A percentile compares a stretch with the other conserved stretches of the same genome.
phyloP scores from a whole-genome alignment of 2,329 filamentous ascomycete genomes.

The Myotisia sp. region DNA sequence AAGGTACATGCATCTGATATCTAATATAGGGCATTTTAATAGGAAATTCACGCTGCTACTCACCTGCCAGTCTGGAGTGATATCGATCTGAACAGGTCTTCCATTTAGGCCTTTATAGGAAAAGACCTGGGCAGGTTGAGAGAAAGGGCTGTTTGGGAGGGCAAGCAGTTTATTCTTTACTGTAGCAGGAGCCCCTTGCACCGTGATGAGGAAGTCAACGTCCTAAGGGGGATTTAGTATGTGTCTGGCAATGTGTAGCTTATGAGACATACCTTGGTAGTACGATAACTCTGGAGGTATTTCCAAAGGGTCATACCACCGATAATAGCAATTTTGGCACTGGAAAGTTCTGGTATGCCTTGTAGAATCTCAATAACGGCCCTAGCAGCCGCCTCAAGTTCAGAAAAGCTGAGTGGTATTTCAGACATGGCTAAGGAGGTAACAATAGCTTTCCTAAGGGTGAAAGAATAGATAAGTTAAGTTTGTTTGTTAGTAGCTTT shows the following conservation, averaged over 20 bases:
- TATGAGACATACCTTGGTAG: constrained; percentile 2
- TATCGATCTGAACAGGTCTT: constrained; percentile 6
- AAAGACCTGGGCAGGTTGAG: constrained; percentile 4
- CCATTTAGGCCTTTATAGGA: constrained; percentile 3
- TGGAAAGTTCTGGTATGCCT: not conserved
- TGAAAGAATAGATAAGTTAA: too few species aligned
- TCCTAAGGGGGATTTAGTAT: constrained; percentile 2
- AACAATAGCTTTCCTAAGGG: not conserved
- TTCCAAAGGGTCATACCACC: constrained; percentile 5
- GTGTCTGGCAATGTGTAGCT: not conserved
- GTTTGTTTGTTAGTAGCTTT: too few species aligned
- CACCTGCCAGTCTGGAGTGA: constrained; percentile 9
- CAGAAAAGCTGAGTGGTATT: not conserved
- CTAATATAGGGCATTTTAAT: not conserved
- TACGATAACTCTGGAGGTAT: constrained; percentile 2
- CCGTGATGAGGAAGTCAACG: constrained; percentile 8
- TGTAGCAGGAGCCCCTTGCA: constrained; percentile 3
- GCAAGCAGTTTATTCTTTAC: constrained; percentile 6
- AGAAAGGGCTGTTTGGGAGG: constrained; percentile 4
- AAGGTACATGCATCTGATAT: too few species aligned
- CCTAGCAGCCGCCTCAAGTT: constrained; percentile 5
- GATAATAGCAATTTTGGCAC: constrained; percentile 5
- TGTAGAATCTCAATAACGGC: constrained; percentile 3
- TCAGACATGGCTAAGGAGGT: constrained; percentile 1
- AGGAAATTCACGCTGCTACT: not conserved